A percentile compares a stretch with the other conserved stretches of the same genome.
These are phyloP conservation scores for Beauveria caledonica DNA, from an alignment of 2,329 filamentous ascomycete species.

Conservation along the genomic window DNA sequence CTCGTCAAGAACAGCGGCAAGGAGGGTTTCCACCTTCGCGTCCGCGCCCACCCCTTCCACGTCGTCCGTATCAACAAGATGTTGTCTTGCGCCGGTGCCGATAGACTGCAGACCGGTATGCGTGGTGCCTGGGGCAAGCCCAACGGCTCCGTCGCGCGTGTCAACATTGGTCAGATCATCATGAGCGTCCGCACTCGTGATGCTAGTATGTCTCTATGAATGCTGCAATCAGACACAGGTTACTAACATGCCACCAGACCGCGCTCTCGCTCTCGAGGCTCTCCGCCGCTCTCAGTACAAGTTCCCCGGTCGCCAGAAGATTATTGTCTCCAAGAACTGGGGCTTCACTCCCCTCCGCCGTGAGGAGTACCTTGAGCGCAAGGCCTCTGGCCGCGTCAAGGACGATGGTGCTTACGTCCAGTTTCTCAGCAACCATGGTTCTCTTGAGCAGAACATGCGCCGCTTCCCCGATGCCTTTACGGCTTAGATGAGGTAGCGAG, in stretches of 20 bases:
- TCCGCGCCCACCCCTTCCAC: conserved; percentile 97
- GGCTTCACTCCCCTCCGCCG: conserved; percentile 97
- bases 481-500: conserved; percentile 36
- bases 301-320: conserved; percentile 99
- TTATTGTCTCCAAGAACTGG: conserved; percentile 99
- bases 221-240: background rate
- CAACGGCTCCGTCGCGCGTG: conserved; percentile 96
- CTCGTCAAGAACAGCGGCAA: conserved; percentile 64
- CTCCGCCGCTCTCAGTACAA: conserved; percentile 99
- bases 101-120: conserved; percentile 99
- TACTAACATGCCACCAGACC: conserved; percentile 46
- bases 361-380: conserved; percentile 95
- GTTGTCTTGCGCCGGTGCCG: conserved; percentile 99
- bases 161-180: conserved; percentile 99
- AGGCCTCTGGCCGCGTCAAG: conserved; percentile 87
- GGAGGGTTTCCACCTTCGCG: conserved; percentile 66
- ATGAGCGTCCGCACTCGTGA: conserved; percentile 96
- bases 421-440: conserved; percentile 94
- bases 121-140: conserved; percentile 99
- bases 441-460: conserved; percentile 77
- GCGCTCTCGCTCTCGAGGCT: conserved; percentile 90
- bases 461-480: conserved; percentile 91
- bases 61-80: conserved; percentile 99
- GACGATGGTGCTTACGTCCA: conserved; percentile 99
- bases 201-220: conserved; percentile 51